phyloP scores from a whole-genome alignment of 345 rosid genomes.

The Linum trigynum region DNA sequence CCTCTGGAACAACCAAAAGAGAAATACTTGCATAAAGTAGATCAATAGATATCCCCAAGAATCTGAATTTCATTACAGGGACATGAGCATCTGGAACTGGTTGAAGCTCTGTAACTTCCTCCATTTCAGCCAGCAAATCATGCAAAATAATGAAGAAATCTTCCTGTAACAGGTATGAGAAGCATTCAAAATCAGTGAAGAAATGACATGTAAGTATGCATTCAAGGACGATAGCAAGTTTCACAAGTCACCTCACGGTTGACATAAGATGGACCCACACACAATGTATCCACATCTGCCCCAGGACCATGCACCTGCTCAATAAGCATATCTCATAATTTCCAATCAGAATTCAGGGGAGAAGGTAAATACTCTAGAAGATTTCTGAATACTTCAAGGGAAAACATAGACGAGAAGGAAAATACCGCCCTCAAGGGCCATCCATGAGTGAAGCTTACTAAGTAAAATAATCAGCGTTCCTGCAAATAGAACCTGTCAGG shows the following conservation, averaged over 20 bases:
- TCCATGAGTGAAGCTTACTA: not conserved
- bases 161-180: slow-evolving; percentile 35
- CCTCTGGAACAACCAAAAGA: slow-evolving; percentile 73
- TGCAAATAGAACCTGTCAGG: not conserved
- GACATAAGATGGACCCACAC: slow-evolving; percentile 94
- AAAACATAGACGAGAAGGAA: not conserved
- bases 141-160: slow-evolving; percentile 77
- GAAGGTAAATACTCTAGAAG: not conserved
- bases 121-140: slow-evolving; percentile 58
- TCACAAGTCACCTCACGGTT: slow-evolving; percentile 55
- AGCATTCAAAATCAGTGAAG: slow-evolving; percentile 1
- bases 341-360: not conserved
- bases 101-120: slow-evolving; percentile 79
- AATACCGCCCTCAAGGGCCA: not conserved
- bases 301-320: slow-evolving; percentile 88
- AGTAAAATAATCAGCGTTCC: not conserved
- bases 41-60: slow-evolving; percentile 80
- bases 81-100: slow-evolving; percentile 97
- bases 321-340: not conserved
- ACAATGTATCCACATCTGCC: slow-evolving; percentile 80
- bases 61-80: slow-evolving; percentile 93
- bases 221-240: not conserved
- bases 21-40: slow-evolving; percentile 91
- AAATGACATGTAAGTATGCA: not conserved
- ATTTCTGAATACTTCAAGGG: not conserved